These are phyloP conservation scores for Colletotrichum sp. DNA, from an alignment of 2,329 filamentous ascomycete genomes.

Conservation along the genomic window DNA sequence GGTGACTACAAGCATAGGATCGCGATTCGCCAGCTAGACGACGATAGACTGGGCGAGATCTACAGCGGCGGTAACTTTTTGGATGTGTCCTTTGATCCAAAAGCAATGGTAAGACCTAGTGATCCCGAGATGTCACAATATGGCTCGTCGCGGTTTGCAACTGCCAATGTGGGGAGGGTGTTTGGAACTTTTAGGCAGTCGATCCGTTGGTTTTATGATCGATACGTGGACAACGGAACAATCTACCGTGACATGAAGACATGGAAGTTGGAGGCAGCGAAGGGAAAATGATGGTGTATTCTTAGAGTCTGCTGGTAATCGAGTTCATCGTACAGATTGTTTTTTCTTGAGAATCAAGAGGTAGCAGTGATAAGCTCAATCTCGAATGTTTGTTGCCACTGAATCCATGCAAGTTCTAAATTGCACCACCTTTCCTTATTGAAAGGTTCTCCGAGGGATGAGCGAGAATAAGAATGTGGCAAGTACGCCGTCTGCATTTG, in stretches of 20 bases:
- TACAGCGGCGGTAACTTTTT: neutral
- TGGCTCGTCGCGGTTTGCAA: neutral
- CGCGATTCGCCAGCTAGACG: neutral
- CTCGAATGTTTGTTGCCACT: neutral
- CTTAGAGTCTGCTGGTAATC: neutral
- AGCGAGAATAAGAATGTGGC: neutral
- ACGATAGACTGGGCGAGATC: neutral
- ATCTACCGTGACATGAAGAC: neutral
- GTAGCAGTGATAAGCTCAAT: neutral
- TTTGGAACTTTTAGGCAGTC: neutral
- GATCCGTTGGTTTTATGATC: neutral
- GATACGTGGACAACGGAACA: neutral
- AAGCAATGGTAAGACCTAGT: neutral
- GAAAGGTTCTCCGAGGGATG: neutral
- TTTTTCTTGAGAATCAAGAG: neutral
- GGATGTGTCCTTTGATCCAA: neutral
- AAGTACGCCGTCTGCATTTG: neutral
- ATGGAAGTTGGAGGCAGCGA: neutral
- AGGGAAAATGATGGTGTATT: neutral
- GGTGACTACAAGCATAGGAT: neutral
- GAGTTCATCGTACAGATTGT: neutral
- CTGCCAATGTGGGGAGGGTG: neutral
- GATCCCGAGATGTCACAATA: neutral
- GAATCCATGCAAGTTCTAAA: neutral
- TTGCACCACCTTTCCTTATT: neutral